Conservation (phyloP, 148 eudicot species). For the Pharnaceum exiguum region DNA sequence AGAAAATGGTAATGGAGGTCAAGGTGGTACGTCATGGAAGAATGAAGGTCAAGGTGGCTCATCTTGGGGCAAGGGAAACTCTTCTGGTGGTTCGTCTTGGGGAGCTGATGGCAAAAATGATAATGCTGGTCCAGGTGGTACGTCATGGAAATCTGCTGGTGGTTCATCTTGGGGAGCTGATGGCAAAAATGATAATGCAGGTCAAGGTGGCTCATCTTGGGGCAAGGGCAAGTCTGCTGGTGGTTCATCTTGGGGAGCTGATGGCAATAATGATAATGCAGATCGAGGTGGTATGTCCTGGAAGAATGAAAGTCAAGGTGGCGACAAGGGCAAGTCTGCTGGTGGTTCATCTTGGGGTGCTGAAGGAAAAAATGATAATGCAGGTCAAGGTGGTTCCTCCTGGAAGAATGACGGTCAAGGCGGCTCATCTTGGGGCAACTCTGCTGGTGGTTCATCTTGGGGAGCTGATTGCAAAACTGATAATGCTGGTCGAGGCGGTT, state of each 20-base stretch:
- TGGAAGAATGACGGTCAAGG: background rate
- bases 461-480: background rate
- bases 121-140: constrained; percentile 4
- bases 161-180: constrained; percentile 12
- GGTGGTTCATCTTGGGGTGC: no score
- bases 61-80: background rate
- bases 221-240: background rate
- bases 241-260: no score
- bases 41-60: background rate
- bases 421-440: constrained; percentile 20
- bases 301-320: constrained; percentile 7
- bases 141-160: constrained; percentile 5
- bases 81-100: background rate
- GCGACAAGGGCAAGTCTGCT: no score
- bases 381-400: background rate
- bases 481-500: background rate
- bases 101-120: background rate
- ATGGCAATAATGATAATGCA: no score
- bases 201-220: constrained; percentile 3
- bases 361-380: constrained; percentile 1
- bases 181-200: background rate
- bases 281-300: no score
- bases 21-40: constrained; percentile 2
- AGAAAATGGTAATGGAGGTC: background rate
- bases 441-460: constrained; percentile 11